These are phyloP conservation scores for Camellia sinensis DNA, from an alignment of 148 eudicot species.

Conservation along the genomic window DNA sequence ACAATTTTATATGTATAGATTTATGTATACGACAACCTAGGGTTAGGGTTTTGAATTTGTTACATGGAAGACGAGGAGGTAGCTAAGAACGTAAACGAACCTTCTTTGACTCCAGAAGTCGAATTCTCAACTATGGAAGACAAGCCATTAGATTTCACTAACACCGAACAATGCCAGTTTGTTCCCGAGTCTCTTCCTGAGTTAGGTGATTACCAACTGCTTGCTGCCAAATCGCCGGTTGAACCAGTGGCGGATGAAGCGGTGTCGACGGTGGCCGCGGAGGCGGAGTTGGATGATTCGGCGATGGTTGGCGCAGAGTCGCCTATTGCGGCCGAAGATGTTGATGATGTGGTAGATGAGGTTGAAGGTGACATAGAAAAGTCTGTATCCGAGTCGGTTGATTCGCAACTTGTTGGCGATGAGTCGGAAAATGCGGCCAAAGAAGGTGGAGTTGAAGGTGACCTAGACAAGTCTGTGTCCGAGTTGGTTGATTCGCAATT, in stretches of 20 bases:
- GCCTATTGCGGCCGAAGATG: not conserved
- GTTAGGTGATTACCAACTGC: not conserved
- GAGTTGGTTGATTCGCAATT: not conserved
- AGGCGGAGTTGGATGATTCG: not conserved
- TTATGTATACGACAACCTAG: conserved; percentile 2
- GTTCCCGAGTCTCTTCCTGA: not conserved
- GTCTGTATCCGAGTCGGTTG: conserved; percentile 5
- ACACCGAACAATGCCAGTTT: not conserved
- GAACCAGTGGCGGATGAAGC: not conserved
- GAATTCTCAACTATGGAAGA: not conserved
- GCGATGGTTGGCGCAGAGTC: not conserved
- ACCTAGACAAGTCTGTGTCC: not conserved
- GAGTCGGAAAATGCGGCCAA: not conserved
- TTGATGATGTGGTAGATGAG: not conserved
- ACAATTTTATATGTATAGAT: not conserved
- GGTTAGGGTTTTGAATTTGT: conserved; percentile 21
- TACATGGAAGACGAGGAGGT: conserved; percentile 15
- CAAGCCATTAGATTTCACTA: not conserved
- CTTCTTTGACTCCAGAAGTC: not conserved
- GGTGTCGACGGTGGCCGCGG: not conserved
- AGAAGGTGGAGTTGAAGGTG: not conserved
- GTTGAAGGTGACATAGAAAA: not conserved
- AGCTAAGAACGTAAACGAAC: not conserved
- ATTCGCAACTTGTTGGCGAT: not conserved
- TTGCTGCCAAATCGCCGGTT: not conserved